Base-by-base conservation (phyloP, 257 asterid genomes). In the Solanum boliviense region DNA sequence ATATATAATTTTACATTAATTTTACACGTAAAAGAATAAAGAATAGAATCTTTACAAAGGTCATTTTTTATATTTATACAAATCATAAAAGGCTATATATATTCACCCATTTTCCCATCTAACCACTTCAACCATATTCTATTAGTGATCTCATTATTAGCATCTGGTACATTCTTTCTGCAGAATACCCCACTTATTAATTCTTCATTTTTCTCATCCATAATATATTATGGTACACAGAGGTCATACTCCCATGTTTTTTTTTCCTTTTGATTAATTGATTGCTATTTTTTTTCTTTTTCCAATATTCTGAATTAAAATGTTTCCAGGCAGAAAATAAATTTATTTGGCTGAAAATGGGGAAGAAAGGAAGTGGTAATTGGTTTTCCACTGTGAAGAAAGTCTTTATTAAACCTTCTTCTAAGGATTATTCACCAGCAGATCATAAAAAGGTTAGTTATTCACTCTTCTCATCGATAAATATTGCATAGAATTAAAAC, bases 351-450 rank as follows among this genome's bases (percentile, higher is more conserved):
- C 12, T 79, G 41, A 91, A 89, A 62, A 95, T 94, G 98, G 98
- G 98, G 81, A 93, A 93, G 95, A 94, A 93, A 88, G 95, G 96
- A n/a, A 89, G 92, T 35, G 89, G 98, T 74, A 35, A 21, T 31
- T 96, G 99, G 99, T 95, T 96, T 86, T 93, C 96, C 41, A 86
- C 97, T 7, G 93, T 96, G 92, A 95, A 93, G 95, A 96, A 91
- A 90, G 98, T 92, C 83, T 74, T 74, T 35, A 74, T 20, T 36
- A 96, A 92, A 91, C 94, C 92, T 70, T 92, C 97, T 81, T 91
- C 97, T 48, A 90, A 60, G 89, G 95, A 92, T 21, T 79, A 92
- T 21, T 79, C 90, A 15, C 94, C 93, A 74, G 29, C 52, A 7
- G 96, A 93, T 62, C 71, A 62, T 70, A 93, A 93, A 91, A 96